Conservation (phyloP, 192 early-diverging fungal species). For the Piromyces finnis region DNA sequence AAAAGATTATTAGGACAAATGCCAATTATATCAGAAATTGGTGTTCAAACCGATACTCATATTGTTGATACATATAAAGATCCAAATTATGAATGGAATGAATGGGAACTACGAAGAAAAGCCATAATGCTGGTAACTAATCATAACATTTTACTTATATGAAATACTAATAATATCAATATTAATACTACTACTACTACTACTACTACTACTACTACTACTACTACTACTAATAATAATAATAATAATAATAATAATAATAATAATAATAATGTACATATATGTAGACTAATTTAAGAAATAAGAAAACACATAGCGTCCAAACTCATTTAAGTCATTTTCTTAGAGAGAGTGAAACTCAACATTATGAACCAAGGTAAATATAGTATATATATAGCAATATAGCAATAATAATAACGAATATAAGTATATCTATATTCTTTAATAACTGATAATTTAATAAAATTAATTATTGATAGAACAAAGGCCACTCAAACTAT, state of each 20-base stretch:
- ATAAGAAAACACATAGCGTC: slow-evolving; percentile 28
- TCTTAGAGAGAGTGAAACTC: slow-evolving; percentile 28
- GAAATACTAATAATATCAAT: no score
- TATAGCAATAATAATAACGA: no score
- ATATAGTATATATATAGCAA: not conserved
- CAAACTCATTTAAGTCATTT: slow-evolving; percentile 27
- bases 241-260: not conserved
- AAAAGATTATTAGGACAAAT: slow-evolving; percentile 29
- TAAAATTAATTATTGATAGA: no score
- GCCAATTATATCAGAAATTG: slow-evolving; percentile 27
- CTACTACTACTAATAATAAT: not conserved
- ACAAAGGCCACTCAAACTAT: slow-evolving; percentile 18
- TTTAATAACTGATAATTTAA: no score
- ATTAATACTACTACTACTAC: no score
- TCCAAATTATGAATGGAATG: slow-evolving; percentile 39
- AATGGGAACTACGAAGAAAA: slow-evolving; percentile 31
- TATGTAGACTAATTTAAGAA: slow-evolving; percentile 35
- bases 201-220: no score
- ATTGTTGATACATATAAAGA: slow-evolving; percentile 23
- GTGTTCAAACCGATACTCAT: slow-evolving; percentile 39
- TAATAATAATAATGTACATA: no score
- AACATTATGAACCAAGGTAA: slow-evolving; percentile 30
- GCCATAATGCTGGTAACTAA: slow-evolving; percentile 27
- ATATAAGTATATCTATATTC: no score
- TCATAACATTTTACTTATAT: no score